phyloP scores from a whole-genome alignment of 139 green algal species.

The Mesotaenium endlicherianum region DNA sequence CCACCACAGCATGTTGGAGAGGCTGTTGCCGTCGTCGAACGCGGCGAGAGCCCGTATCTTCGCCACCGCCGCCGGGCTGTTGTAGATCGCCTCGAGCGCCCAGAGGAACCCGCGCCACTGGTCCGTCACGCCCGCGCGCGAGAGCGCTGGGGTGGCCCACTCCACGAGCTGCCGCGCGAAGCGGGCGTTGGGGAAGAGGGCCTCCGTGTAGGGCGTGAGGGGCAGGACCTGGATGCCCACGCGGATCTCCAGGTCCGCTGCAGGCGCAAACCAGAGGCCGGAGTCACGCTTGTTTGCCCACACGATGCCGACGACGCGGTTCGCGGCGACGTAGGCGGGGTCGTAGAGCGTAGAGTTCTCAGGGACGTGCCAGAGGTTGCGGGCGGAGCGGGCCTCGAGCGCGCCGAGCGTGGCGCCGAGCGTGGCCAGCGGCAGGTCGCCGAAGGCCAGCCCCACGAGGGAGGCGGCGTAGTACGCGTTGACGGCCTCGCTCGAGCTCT shows the following conservation, averaged over 20 bases:
- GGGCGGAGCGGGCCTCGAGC: constrained; percentile 35
- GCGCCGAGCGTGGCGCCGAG: constrained; percentile 47
- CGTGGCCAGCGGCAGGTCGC: constrained; percentile 28
- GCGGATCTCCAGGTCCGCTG: constrained; percentile 38
- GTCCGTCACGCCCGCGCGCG: not conserved
- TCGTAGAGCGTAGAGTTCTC: constrained; percentile 13
- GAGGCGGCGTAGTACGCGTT: constrained; percentile 57
- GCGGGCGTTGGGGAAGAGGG: constrained; percentile 1
- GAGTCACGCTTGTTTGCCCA: constrained; percentile 58
- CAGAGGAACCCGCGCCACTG: constrained; percentile 34
- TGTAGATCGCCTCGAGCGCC: constrained; percentile 29
- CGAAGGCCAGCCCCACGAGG: constrained; percentile 46
- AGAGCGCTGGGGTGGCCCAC: not conserved
- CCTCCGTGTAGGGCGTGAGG: constrained; percentile 28
- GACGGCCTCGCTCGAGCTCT: constrained; percentile 56
- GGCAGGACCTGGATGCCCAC: constrained; percentile 58
- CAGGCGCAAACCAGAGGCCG: constrained; percentile 54
- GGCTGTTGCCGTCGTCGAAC: constrained; percentile 37
- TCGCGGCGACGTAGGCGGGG: constrained; percentile 13
- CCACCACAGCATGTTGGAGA: constrained; percentile 49
- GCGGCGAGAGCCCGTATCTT: constrained; percentile 8
- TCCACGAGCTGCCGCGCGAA: constrained; percentile 28
- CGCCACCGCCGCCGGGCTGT: not conserved
- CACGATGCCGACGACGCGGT: constrained; percentile 52
- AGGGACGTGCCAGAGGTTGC: constrained; percentile 54